Evolutionary conservation across 768 basidiomycete species (phyloP).

Genomic region (Suillus subalutaceus): DNA sequence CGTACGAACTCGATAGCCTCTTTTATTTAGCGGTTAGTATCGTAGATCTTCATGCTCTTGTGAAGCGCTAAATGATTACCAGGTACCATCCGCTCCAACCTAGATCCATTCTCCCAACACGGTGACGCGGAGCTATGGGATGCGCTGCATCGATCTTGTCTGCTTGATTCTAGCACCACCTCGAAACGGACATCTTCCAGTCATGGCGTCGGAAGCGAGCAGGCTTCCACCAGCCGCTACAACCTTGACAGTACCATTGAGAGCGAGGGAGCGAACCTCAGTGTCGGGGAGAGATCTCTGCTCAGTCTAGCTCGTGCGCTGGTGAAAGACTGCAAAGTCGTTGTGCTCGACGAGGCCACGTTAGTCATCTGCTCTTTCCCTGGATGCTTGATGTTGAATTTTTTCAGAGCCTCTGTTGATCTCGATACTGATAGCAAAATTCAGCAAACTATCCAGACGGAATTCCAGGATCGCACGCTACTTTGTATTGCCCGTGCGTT

Average conservation of each 20-base stretch:
- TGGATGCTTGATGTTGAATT: background rate
- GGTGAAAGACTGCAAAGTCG: slow-evolving; percentile 51
- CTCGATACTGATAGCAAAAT: slow-evolving; percentile 57
- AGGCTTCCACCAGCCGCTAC: slow-evolving; percentile 39
- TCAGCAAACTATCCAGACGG: slow-evolving; percentile 45
- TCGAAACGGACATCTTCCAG: slow-evolving; percentile 22
- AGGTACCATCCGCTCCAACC: slow-evolving; percentile 61
- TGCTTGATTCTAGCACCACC: slow-evolving; percentile 34
- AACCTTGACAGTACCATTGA: slow-evolving; percentile 54
- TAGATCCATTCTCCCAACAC: slow-evolving; percentile 63
- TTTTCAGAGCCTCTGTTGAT: slow-evolving; percentile 39
- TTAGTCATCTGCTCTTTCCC: slow-evolving; percentile 35
- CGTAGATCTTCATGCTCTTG: slow-evolving; percentile 21
- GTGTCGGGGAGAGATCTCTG: slow-evolving; percentile 50
- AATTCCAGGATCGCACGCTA: slow-evolving; percentile 52
- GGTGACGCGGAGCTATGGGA: slow-evolving; percentile 71
- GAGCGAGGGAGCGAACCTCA: slow-evolving; percentile 55
- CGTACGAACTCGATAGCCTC: slow-evolving; percentile 41
- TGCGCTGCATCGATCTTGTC: slow-evolving; percentile 66
- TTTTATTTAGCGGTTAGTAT: slow-evolving; percentile 57
- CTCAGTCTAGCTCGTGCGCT: slow-evolving; percentile 58
- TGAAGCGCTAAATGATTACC: slow-evolving; percentile 27
- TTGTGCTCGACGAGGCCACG: slow-evolving; percentile 50
- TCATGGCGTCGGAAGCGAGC: slow-evolving; percentile 16
- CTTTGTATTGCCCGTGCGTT: slow-evolving; percentile 48